Evolutionary conservation across 768 basidiomycete species (phyloP).

Genomic region (Coprinopsis sp.): DNA sequence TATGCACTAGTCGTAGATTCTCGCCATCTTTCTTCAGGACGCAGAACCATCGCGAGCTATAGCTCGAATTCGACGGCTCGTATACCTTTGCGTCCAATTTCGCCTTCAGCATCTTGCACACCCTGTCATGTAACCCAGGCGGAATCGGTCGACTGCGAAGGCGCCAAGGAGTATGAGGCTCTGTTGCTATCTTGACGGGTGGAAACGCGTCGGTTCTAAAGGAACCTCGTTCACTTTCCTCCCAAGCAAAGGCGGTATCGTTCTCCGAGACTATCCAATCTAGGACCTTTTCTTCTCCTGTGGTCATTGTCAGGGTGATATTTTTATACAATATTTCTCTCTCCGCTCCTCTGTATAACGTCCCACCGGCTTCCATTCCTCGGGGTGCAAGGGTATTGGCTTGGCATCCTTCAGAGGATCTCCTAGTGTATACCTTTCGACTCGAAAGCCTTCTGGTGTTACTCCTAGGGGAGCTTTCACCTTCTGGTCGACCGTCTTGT

Average conservation of each 20-base stretch:
- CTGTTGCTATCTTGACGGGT: conserved; percentile 9
- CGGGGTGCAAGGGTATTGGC: conserved; percentile 13
- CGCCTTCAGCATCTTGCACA: conserved; percentile 10
- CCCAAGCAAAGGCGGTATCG: conserved; percentile 17
- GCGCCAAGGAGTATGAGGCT: conserved; percentile 11
- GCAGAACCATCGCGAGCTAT: conserved; percentile 36
- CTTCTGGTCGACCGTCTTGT: conserved; percentile 27
- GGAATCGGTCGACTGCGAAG: conserved; percentile 11
- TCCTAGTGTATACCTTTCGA: conserved; percentile 21
- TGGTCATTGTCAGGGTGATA: conserved; percentile 15
- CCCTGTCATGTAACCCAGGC: conserved; percentile 10
- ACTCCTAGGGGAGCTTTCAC: conserved; percentile 19
- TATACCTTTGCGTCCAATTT: conserved; percentile 35
- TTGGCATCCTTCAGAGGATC: conserved; percentile 23
- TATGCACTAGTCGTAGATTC: conserved; percentile 27
- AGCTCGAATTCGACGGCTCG: conserved; percentile 22
- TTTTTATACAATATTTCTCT: conserved; percentile 17
- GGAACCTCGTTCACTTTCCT: conserved; percentile 12
- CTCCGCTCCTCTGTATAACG: conserved; percentile 21
- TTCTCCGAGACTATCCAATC: conserved; percentile 12
- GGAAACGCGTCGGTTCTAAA: conserved; percentile 17
- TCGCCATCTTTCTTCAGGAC: conserved; percentile 31
- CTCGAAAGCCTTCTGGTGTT: conserved; percentile 21
- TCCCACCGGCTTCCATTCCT: conserved; percentile 17
- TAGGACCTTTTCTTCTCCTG: conserved; percentile 15